These are phyloP conservation scores for Termitomyces sp. DNA, from an alignment of 768 basidiomycete species.

Conservation along the genomic window DNA sequence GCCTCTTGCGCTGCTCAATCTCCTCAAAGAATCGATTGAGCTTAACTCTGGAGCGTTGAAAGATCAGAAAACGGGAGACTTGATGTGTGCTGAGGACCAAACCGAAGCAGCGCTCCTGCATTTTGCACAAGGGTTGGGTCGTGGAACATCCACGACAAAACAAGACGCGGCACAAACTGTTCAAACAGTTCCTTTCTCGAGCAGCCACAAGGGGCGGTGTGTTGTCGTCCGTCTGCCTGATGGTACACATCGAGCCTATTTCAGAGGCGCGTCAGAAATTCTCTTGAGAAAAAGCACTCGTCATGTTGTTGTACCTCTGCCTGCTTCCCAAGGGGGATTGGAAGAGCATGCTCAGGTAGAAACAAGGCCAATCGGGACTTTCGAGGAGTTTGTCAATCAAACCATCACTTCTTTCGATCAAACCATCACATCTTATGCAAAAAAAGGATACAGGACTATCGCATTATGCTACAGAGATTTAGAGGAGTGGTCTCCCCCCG, in stretches of 20 bases:
- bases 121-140: conserved; percentile 66
- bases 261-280: conserved; percentile 95
- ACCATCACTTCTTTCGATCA: conserved; percentile 83
- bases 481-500: conserved; percentile 64
- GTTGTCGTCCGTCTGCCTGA: conserved; percentile 62
- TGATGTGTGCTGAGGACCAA: conserved; percentile 84
- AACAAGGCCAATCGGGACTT: conserved; percentile 69
- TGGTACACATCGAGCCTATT: conserved; percentile 52
- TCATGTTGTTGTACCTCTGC: conserved; percentile 63
- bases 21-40: conserved; percentile 83
- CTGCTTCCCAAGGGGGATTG: conserved; percentile 24
- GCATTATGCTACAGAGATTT: conserved; percentile 93
- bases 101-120: conserved; percentile 63
- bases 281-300: conserved; percentile 36
- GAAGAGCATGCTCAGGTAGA: conserved; percentile 32
- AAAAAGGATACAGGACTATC: conserved; percentile 56
- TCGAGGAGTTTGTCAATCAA: conserved; percentile 66
- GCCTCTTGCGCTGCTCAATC: conserved; percentile 47
- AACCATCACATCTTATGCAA: conserved; percentile 96
- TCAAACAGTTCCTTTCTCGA: conserved; percentile 92
- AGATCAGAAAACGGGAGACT: conserved; percentile 20
- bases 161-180: conserved; percentile 58
- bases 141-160: conserved; percentile 67
- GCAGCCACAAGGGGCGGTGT: conserved; percentile 92
- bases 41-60: conserved; percentile 79